Conservation (phyloP, 345 rosid genomes). For the Lagerstroemia speciosa region DNA sequence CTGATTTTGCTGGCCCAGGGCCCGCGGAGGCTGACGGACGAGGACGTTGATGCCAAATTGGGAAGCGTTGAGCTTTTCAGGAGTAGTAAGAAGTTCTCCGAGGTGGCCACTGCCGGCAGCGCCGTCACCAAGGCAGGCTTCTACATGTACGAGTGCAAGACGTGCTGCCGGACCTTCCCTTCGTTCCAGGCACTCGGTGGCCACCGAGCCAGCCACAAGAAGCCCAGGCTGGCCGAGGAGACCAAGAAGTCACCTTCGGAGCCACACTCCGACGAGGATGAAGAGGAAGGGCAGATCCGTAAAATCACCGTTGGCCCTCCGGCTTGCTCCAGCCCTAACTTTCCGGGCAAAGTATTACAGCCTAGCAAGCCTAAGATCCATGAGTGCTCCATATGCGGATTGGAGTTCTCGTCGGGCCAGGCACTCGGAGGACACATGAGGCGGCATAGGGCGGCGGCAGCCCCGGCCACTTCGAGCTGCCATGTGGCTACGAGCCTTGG, state of each 20-base stretch:
- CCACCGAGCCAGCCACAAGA: slow-evolving; percentile 94
- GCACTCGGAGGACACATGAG: slow-evolving; percentile 99
- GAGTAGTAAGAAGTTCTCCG: slow-evolving; percentile 25
- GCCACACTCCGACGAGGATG: slow-evolving; percentile 5
- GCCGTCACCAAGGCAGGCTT: slow-evolving; percentile 32
- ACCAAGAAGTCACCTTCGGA: slow-evolving; percentile 10
- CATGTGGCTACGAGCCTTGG: neutral
- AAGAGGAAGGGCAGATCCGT: slow-evolving; percentile 4
- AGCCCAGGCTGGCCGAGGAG: slow-evolving; percentile 24
- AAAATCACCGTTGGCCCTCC: slow-evolving; percentile 3
- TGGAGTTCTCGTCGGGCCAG: slow-evolving; percentile 86
- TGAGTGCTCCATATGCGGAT: slow-evolving; percentile 95
- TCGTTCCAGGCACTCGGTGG: slow-evolving; percentile 98
- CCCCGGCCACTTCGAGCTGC: slow-evolving; percentile 5
- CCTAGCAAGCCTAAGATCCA: slow-evolving; percentile 43
- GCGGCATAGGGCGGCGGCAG: slow-evolving; percentile 50
- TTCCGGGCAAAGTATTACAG: slow-evolving; percentile 1
- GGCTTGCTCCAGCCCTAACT: slow-evolving; percentile 4
- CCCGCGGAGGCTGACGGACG: slow-evolving; percentile 9
- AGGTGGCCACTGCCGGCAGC: slow-evolving; percentile 11
- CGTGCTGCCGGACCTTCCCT: slow-evolving; percentile 73
- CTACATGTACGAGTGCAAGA: slow-evolving; percentile 79
- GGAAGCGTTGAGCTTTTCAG: neutral
- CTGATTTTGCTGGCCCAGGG: slow-evolving; percentile 77
- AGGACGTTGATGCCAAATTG: neutral